Conservation (phyloP, 139 green algal genomes). For the Chlorella sp. region DNA sequence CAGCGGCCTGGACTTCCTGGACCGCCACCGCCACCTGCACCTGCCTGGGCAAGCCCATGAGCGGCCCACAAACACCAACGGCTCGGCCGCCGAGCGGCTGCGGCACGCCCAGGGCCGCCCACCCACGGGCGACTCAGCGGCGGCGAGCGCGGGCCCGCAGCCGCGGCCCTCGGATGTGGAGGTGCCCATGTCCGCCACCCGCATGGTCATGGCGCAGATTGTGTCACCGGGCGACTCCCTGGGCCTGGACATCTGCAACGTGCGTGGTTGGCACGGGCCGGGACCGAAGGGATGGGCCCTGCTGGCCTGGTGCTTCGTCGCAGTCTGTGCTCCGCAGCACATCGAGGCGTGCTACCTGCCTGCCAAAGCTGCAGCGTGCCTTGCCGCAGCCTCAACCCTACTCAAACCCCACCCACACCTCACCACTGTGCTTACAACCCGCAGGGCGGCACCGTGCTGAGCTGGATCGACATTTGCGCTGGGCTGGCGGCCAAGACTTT, state of each 20-base stretch:
- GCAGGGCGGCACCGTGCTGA: constrained; percentile 66
- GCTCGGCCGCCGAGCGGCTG: not conserved
- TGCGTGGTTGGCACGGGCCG: not conserved
- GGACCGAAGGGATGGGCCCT: not conserved
- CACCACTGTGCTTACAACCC: too few relatives aligned
- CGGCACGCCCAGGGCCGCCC: not conserved
- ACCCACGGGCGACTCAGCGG: not conserved
- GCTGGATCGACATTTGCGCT: constrained; percentile 88
- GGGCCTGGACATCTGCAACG: constrained; percentile 70
- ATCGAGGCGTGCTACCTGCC: too few relatives aligned
- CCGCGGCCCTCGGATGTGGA: not conserved
- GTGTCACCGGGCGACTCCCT: constrained; percentile 69
- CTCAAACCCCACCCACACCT: too few relatives aligned
- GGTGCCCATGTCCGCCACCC: constrained; percentile 71
- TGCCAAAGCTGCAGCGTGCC: too few relatives aligned
- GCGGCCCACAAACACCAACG: not conserved
- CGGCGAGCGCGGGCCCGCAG: not conserved
- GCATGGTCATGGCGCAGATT: constrained; percentile 81
- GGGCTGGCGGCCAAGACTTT: constrained; percentile 85
- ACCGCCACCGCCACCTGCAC: constrained; percentile 6
- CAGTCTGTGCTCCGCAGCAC: too few relatives aligned
- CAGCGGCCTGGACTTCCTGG: not conserved
- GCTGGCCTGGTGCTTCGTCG: not conserved
- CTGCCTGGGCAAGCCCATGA: not conserved
- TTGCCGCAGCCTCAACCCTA: not conserved